Conservation (phyloP, 2,329 filamentous ascomycete genomes). For the Neofusicoccum parvum region DNA sequence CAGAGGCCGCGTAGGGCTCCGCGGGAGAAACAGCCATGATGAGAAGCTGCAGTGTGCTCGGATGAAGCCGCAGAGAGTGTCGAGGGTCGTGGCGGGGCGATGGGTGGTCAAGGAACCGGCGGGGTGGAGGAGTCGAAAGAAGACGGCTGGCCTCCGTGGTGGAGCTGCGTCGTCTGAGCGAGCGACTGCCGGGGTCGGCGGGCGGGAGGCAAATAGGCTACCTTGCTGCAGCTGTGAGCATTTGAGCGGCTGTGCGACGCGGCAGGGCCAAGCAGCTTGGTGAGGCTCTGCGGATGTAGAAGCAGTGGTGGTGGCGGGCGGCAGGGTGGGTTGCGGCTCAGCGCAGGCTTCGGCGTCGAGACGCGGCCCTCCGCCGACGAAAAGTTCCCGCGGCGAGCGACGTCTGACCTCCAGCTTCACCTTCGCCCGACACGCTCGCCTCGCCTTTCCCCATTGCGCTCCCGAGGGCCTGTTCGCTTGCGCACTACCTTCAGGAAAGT, state of each 20-base stretch:
- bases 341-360: constrained; percentile 1
- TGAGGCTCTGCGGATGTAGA: neutral
- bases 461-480: neutral
- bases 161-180: constrained; percentile 1
- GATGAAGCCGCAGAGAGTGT: neutral
- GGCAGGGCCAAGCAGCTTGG: neutral
- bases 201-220: neutral
- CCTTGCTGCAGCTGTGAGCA: neutral
- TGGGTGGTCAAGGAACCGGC: constrained; percentile 18
- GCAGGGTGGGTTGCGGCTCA: neutral
- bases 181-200: neutral
- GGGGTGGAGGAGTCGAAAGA: constrained; percentile 10
- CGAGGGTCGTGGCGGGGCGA: constrained; percentile 2
- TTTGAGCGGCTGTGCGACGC: neutral
- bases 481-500: neutral
- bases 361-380: constrained; percentile 17
- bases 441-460: neutral
- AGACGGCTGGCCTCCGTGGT: neutral
- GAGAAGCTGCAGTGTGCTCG: constrained; percentile 2
- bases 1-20: constrained; percentile 8
- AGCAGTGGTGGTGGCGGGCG: neutral
- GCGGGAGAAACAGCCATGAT: constrained; percentile 24
- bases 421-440: neutral
- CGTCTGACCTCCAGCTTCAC: constrained; percentile 16
- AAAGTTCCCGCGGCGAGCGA: constrained; percentile 20